Percentiles rank a stretch among this genome's conserved stretches.
Conservation (phyloP, 495 filamentous ascomycete species). For the Talaromyces proteolyticus region DNA sequence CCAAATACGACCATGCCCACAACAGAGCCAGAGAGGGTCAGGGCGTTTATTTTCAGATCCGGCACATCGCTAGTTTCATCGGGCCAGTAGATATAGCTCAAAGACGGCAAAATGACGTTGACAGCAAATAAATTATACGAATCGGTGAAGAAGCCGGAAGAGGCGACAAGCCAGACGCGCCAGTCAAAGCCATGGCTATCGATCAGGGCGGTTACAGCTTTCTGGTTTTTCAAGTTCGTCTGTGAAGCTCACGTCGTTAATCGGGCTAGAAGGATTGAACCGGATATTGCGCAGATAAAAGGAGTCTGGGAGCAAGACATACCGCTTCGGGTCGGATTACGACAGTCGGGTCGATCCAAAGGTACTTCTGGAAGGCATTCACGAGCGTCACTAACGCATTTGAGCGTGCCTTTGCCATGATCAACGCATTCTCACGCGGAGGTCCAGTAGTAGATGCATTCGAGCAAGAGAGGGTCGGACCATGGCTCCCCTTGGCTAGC, state of each 20-base stretch:
- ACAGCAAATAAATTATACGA: constrained; percentile 43
- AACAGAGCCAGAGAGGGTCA: constrained; percentile 44
- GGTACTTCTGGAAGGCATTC: background rate
- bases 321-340: background rate
- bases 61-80: constrained; percentile 12
- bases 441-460: no score
- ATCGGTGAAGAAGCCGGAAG: background rate
- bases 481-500: no score
- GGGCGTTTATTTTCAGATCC: constrained; percentile 34
- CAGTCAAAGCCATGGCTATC: background rate
- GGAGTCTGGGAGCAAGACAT: background rate
- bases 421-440: no score
- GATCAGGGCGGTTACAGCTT: background rate
- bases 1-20: constrained; percentile 52
- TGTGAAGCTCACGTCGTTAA: no score
- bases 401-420: background rate
- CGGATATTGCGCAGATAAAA: background rate
- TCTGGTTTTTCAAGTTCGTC: background rate
- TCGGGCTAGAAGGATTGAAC: no score
- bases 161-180: background rate
- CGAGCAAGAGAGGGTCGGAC: no score
- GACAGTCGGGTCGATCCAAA: background rate
- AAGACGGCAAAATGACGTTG: constrained; percentile 56
- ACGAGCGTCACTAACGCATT: background rate
- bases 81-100: constrained; percentile 58